Base-by-base conservation (phyloP, 2,329 filamentous ascomycete species). In the Chaetomium globosum region DNA sequence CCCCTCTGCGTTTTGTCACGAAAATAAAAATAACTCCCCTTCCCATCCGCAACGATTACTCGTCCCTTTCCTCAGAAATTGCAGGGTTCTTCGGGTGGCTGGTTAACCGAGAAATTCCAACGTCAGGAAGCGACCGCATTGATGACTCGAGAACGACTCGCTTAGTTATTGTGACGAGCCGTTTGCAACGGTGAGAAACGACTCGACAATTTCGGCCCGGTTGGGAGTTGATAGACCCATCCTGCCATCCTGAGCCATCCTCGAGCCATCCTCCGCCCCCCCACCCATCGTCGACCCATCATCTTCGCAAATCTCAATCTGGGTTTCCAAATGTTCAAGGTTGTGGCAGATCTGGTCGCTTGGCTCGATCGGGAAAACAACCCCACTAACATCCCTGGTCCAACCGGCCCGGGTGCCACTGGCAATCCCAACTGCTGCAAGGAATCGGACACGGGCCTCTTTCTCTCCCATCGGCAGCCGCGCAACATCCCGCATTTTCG, bases 161-260 rank as follows among this genome's bases (percentile, higher is more conserved):
- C 51, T 53, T 53, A 36, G 33, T 9, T 36, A 53, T 53, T 53
- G 51, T 53, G 51, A 53, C 51, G 39, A 31, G 51, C 23, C 49
- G 49, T n/a, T 23, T 19, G 46, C 19, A 28, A 51, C 48, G 48
- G 48, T 23, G 12, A 51, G 23, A 54, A 12, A 19, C 9, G 30
- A 21, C 19, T 54, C 19, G n/a, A 19, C 26, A 31, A 53, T 53
- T n/a, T 28, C 16, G 31, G 12, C 51, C 51, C 28, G 19, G 51
- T 28, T 26, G 49, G 23, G 23, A 39, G 36, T 39, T 39, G 36
- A 31, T 7, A 10, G 31, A 31, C 31, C 31, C 31, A 31, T 31
- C 31, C 31, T 31, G 13, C 36, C 31, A 31, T 31, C 31, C 31
- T 7, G 31, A 31, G 31, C 21, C 21, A 26, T 51, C 49, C 23